Conservation (phyloP, 2,329 filamentous ascomycete species). For the Stemphylium beticola region DNA sequence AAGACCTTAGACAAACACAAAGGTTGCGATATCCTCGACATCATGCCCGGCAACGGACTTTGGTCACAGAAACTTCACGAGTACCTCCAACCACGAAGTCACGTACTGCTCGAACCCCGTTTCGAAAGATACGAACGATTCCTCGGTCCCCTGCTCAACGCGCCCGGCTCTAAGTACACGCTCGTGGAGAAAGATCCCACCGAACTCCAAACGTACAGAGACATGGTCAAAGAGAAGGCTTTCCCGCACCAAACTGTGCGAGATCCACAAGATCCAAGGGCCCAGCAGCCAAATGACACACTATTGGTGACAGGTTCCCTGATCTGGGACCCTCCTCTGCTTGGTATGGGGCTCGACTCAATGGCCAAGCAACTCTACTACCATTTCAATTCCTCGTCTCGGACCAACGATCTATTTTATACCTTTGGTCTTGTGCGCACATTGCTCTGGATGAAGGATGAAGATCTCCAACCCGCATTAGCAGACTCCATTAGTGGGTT, state of each 20-base stretch:
- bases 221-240: constrained; percentile 58
- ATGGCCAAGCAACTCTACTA: constrained; percentile 64
- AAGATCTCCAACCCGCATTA: constrained; percentile 65
- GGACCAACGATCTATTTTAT: constrained; percentile 68
- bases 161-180: constrained; percentile 55
- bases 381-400: constrained; percentile 67
- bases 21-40: constrained; percentile 84
- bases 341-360: constrained; percentile 59
- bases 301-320: constrained; percentile 63
- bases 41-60: constrained; percentile 80
- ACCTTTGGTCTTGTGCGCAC: constrained; percentile 79
- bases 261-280: constrained; percentile 48
- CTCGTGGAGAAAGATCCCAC: constrained; percentile 46
- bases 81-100: constrained; percentile 75
- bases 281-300: constrained; percentile 68
- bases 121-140: constrained; percentile 63
- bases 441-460: constrained; percentile 72
- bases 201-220: constrained; percentile 52
- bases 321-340: constrained; percentile 51
- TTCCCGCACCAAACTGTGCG: constrained; percentile 62
- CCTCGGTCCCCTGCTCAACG: constrained; percentile 57
- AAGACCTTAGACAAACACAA: constrained; percentile 71
- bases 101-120: constrained; percentile 82
- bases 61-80: constrained; percentile 81
- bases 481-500: constrained; percentile 64